Evolutionary conservation across 306 rosid genomes (phyloP).

Genomic region (Quercus cerris): DNA sequence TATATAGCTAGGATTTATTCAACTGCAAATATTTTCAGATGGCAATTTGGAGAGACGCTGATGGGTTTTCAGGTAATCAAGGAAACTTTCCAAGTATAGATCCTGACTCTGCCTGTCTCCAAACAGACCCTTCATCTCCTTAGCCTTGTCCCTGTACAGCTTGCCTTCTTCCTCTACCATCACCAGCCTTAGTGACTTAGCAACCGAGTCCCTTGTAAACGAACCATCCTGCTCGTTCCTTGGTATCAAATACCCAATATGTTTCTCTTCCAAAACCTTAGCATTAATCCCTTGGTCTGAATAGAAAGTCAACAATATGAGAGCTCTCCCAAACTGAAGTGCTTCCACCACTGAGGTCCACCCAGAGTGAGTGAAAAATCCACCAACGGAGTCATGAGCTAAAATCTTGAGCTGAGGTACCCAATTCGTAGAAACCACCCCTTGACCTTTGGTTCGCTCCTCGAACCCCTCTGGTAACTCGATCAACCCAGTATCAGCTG

Average conservation of each 20-base stretch:
- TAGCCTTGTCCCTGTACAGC: conserved; percentile 24
- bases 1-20: no score
- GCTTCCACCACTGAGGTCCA: conserved; percentile 46
- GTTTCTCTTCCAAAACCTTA: conserved; percentile 26
- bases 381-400: conserved; percentile 48
- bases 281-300: conserved; percentile 27
- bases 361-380: conserved; percentile 52
- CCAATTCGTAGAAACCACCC: conserved; percentile 47
- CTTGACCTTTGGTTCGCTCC: conserved; percentile 37
- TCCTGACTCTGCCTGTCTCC: conserved; percentile 11
- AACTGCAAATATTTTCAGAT: no score
- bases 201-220: conserved; percentile 22
- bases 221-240: conserved; percentile 32
- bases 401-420: conserved; percentile 52
- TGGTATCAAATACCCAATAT: conserved; percentile 24
- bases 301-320: conserved; percentile 12
- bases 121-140: conserved; percentile 21
- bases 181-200: conserved; percentile 23
- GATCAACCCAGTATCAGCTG: neutral
- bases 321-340: neutral
- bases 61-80: conserved; percentile 14
- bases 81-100: conserved; percentile 23
- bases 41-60: neutral
- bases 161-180: conserved; percentile 33
- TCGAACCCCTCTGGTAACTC: conserved; percentile 52